Evolutionary conservation across 1,284 basidiomycete genomes (phyloP), one percentile per base, ranked within the genome.

Genomic region (Puccinia hordei): DNA sequence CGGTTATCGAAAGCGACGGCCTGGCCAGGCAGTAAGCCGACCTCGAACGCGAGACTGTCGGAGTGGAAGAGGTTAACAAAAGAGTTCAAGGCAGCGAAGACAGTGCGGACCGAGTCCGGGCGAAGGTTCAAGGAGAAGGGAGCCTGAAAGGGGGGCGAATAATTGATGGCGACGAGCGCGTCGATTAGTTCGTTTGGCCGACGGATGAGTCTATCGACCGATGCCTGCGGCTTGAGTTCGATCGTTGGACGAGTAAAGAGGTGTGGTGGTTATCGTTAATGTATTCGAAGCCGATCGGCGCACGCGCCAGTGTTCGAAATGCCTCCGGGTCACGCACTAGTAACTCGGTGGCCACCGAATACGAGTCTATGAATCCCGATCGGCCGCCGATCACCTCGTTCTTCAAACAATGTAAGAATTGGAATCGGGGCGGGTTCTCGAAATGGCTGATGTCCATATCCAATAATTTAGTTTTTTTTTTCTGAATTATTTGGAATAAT

Each of bases 111-210:
- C 3, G 24, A 92, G 66, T 57, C 53, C 1, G 41, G 63, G 17
- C n/a, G n/a, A 79, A 55, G 6, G 81, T 61, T 13, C 81, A 77
- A 72, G 1, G 85, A 83, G 10, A 86, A 72, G 0, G 92, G 92
- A 0, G 92, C 93, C 87, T 98, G 95, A 89, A 98, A 99, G 0
- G 95, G 96, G 0, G 96, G 96, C 4, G 92, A 92, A 86, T 97
- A 98, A 86, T 95, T 97, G 84, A 98, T 89, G 81, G 90, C 89
- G 59, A 87, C 86, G 82, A 93, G 1, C 61, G 46, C 79, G 73
- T 59, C 83, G 81, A 76, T 63, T 57, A 38, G 81, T 74, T 27
- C 81, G 81, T 75, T 35, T 0, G 66, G 66, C 0, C 55, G 35
- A 24, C 59, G 66, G 17, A 81, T 73, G 17, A 63, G 49, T 77